Evolutionary conservation across 1,284 basidiomycete genomes (phyloP), one percentile per base, ranked within the genome.

Genomic region (Cryptococcus amylolentus): DNA sequence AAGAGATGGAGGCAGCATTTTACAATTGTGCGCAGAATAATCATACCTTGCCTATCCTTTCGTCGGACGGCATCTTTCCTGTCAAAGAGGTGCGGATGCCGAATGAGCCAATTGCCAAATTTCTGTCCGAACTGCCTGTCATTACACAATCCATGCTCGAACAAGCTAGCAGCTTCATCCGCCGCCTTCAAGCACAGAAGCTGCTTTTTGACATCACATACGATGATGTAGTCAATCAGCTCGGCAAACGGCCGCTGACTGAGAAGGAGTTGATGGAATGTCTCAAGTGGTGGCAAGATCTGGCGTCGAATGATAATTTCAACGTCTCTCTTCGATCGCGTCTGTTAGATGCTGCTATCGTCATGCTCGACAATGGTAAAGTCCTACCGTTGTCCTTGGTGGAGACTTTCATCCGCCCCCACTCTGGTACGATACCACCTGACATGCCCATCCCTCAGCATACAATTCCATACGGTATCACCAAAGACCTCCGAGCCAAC

Each of bases 171-270:
- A 70, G 76, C 2, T 88, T 92, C 76, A 79, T 96, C 18, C 80
- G 81, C 31, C 77, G 84, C 7, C 77, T 98, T 10, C 84, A 86
- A 49, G 80, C 80, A 40, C 82, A 86, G 40, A 83, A 84, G 1
- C 79, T 94, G 72, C 82, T 98, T n/a, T 84, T 84, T 53, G 82
- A 87, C n/a, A 88, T 95, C 60, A 84, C 85, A 0, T 89, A 96
- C 67, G 80, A 85, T 18, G 96, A 98, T 70, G 89, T 98, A 18
- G 80, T 98, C 50, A 78, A 81, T 51, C 91, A 96, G 72, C 81
- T 99, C 6, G 82, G 84, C 14, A 76, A 81, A 2, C 81, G 89
- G 13, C 87, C 94, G 1, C 80, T 98, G 18, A 76, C 76, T 0
- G 84, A 90, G 63, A 77, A 80, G 13, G 92, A 98, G 75, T 87